Conservation (phyloP, 176 grass and related monocot species). For the Lolium rigidum region DNA sequence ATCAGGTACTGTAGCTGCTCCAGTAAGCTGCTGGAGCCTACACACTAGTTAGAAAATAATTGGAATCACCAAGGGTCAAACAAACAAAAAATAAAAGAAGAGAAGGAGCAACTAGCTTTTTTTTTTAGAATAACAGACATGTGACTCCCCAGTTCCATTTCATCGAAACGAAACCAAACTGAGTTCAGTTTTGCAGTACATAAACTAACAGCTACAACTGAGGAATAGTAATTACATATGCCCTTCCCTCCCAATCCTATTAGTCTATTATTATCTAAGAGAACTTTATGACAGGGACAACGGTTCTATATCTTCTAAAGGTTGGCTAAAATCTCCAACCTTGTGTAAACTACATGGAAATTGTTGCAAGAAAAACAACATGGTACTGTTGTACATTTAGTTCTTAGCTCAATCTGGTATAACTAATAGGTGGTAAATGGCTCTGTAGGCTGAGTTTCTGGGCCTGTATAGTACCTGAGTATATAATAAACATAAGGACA, state of each 20-base stretch:
- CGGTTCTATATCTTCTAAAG: background rate
- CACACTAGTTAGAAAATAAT: background rate
- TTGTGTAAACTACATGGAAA: conserved; percentile 1
- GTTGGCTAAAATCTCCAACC: background rate
- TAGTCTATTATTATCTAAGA: background rate
- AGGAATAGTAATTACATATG: background rate
- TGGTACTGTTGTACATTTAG: background rate
- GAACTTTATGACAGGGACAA: background rate
- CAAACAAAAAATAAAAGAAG: background rate
- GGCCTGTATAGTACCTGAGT: background rate
- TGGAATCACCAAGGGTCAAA: background rate
- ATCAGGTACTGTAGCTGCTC: background rate
- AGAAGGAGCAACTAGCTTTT: background rate
- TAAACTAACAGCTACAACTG: no score
- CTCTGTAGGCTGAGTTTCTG: background rate
- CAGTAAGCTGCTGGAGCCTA: background rate
- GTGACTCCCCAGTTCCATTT: background rate
- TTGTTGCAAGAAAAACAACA: background rate
- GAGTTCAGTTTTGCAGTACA: background rate
- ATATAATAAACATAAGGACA: background rate
- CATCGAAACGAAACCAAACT: background rate
- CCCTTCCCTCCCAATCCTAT: background rate
- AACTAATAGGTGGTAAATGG: background rate
- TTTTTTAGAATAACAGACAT: background rate
- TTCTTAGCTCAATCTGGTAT: background rate